Base-by-base conservation (phyloP, 768 basidiomycete genomes). In the Macrocybe gigantea region DNA sequence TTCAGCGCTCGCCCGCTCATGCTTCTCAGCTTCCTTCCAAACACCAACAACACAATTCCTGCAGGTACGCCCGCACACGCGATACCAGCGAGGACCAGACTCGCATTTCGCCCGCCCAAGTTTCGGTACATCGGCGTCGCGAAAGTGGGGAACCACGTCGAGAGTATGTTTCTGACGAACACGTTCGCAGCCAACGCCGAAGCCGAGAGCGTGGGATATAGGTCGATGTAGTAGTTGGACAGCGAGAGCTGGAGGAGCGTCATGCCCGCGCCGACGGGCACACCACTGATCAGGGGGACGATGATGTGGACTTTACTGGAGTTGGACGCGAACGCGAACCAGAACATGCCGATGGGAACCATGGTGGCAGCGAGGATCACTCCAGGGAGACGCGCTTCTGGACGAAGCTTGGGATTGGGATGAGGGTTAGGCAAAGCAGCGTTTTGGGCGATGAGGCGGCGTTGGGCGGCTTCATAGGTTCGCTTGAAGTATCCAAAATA, bases 161-260 rank as follows among this genome's bases (percentile, higher is more conserved):
- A 47, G 7, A 51, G 44, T 6, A 54, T 29, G 15, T 41, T 46
- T 4, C 50, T 46, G 12, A 52, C 36, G 42, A 52, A 54, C n/a
- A 51, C 12, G 47, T 52, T 52, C 13, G 53, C 50, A 7, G 84
- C 83, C 44, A 85, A 72, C 12, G 83, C 84, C 54, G 80, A 82
- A 2, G 83, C 82, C 51, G 75, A 79, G 62, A 82, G 82, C 38
- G 84, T 67, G 38, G 71, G 70, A 67, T 87, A 87, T 10, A 78
- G 68, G 56, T 87, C 85, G 75, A 88, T 82, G 48, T 87, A 70
- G 65, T 87, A 87, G 3, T 79, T 78, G 37, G 80, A 77, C n/a
- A 83, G 64, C 39, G 76, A 74, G 53, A 82, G 75, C 65, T 86
- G 69, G 49, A 87, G 77, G 52, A 80, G 69, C n/a, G 83, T 73